Evolutionary conservation across 106 monocot genomes (phyloP).

Genomic region (Acanthochlamys bracteata): DNA sequence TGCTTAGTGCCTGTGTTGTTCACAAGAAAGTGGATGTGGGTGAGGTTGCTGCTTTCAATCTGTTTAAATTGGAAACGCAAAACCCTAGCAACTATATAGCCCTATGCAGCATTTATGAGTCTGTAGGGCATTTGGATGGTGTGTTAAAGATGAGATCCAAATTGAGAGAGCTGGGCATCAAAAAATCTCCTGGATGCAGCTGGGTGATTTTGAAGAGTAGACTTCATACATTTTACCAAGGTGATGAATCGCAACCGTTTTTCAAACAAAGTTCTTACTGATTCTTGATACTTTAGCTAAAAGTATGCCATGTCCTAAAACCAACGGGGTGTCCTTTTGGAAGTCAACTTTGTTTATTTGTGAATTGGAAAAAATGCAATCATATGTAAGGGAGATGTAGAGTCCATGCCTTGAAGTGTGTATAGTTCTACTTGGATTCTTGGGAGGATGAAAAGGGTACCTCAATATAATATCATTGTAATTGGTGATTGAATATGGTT

Average conservation of each 20-base stretch:
- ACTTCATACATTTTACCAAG: conserved; percentile 37
- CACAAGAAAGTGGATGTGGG: conserved; percentile 42
- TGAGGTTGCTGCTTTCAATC: conserved; percentile 40
- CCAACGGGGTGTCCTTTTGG: background rate
- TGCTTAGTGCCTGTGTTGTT: conserved; percentile 43
- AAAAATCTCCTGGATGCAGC: conserved; percentile 52
- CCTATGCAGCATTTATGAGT: conserved; percentile 48
- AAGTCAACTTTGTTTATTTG: background rate
- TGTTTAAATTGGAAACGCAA: conserved; percentile 38
- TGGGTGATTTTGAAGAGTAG: conserved; percentile 43
- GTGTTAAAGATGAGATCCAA: conserved; percentile 29
- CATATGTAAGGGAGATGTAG: background rate
- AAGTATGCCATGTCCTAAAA: background rate
- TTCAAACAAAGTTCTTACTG: conserved; percentile 5
- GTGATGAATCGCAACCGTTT: conserved; percentile 17
- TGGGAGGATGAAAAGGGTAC: too few species aligned
- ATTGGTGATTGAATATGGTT: too few species aligned
- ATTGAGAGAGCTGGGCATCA: conserved; percentile 37
- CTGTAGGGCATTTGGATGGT: conserved; percentile 17
- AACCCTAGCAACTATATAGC: conserved; percentile 59
- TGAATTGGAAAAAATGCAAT: too few species aligned
- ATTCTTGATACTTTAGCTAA: background rate
- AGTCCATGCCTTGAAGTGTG: too few species aligned
- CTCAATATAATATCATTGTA: too few species aligned
- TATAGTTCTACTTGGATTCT: too few species aligned